Evolutionary conservation across 176 grass and related monocot species (phyloP), one percentile per base, ranked within the genome.

Genomic region (Dactylis glomerata): DNA sequence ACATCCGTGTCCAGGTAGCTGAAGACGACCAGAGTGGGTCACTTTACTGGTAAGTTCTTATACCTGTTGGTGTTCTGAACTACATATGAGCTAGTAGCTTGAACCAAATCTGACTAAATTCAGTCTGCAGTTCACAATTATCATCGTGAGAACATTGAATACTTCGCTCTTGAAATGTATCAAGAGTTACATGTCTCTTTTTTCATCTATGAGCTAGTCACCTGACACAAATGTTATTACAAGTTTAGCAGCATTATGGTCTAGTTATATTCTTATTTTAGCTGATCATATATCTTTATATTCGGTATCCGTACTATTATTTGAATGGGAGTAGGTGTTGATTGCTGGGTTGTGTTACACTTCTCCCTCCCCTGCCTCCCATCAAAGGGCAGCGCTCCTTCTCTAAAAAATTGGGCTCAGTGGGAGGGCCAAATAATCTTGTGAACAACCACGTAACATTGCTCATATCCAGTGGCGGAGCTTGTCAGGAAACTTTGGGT

Each of bases 31-130:
- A 84, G 56, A 89, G 61, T 31, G 90, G 84, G 9, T 85, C 86
- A 55, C 86, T 94, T 36, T 68, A 91, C 79, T 99, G 97, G 97
- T 99, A 98, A 85, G 69, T 2, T 73, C 22, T 88, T 32, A 41
- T 58, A 17, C 36, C 62, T 75, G 26, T n/a, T 87, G 32, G 34
- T 59, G 0, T 86, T 89, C 30, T 79, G 26, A 81, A 50, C 64
- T 77, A 74, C 28, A 52, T 82, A 70, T 54, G 64, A 87, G 28
- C 63, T 80, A 72, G 34, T 74, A 82, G 68, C 73, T 62, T 79
- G 74, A 55, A 32, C 12, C 56, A 12, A 26, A 30, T 74, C 27
- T 55, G 34, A 51, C 82, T 33, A 69, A n/a, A 80, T 55, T 79
- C 0, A 70, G 14, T 22, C 50, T 34, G 79, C 19, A 30, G 17